Evolutionary conservation across 2,329 filamentous ascomycete genomes (phyloP), one percentile per base, ranked within the genome.

Genomic region (Dryadomyces quercus-mongolicae): DNA sequence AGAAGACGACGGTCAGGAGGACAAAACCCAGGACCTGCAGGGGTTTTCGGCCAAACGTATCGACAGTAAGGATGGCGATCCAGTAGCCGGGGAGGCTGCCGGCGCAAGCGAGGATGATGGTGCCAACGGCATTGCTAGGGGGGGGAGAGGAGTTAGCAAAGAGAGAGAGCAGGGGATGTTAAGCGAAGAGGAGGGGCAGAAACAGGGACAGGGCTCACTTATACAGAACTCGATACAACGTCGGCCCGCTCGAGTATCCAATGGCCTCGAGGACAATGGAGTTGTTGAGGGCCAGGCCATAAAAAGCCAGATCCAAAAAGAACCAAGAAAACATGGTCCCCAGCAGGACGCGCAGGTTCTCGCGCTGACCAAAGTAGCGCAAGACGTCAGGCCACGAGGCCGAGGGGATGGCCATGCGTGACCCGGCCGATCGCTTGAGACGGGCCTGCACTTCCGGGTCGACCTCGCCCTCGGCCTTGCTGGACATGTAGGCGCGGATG

Each of bases 321-420:
- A 92, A 91, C 87, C 88, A 92, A 0, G 86, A 90, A 49, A 85
- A 71, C 1, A 86, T 86, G 15, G 87, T 92, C 38, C 86, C 87
- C 48, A 91, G 68, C 1, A 92, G 76, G 45, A 88, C 74, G 67
- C 83, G 86, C 50, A 80, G 75, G 61, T 91, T 82, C 62, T 75
- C 78, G 81, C 85, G 85, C 64, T 84, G 74, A 10, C 73, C 67
- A 64, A 88, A 91, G 68, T 91, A 86, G 7, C 67, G 62, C 57
- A 73, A 69, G 59, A 88, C 81, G 64, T 92, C 88, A 5, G 66
- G 60, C 79, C 81, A 88, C 1, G 82, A 86, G 1, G 86, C 84
- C 60, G 81, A 77, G 16, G 86, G 86, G 1, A 84, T 70, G 21
- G 54, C 21, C 45, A 59, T 46, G 36, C 51, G 51, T 3, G 73